Conservation (phyloP, 345 rosid genomes). For the Microcos paniculata region DNA sequence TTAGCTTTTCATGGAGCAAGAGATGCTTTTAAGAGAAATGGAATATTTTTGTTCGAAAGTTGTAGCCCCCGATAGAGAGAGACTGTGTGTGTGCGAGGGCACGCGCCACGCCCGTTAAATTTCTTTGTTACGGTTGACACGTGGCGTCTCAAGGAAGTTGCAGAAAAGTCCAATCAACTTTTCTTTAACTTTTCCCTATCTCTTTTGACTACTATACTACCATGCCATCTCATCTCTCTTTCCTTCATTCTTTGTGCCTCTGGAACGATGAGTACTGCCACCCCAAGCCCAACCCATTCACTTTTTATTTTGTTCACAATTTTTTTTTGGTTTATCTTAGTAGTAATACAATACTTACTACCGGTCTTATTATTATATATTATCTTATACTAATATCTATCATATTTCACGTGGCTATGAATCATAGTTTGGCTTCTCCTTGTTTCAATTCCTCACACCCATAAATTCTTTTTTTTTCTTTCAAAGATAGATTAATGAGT, state of each 20-base stretch:
- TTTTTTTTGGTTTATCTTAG: too few species aligned
- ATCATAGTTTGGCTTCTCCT: too few species aligned
- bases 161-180: conserved; percentile 20
- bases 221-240: neutral
- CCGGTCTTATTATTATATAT: too few species aligned
- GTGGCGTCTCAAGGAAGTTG: conserved; percentile 30
- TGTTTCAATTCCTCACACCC: too few species aligned
- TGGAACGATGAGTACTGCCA: conserved; percentile 8
- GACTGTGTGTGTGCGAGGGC: too few species aligned
- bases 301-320: too few species aligned
- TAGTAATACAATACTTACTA: too few species aligned
- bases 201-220: too few species aligned
- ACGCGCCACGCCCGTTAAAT: neutral
- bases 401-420: too few species aligned
- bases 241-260: neutral
- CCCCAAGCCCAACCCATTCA: neutral
- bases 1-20: conserved; percentile 24
- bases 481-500: too few species aligned
- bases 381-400: too few species aligned
- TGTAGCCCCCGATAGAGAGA: neutral
- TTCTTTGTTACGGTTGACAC: conserved; percentile 13
- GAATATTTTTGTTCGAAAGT: conserved; percentile 21
- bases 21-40: conserved; percentile 39
- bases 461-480: too few species aligned
- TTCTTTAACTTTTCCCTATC: neutral